These are phyloP conservation scores for Taxillus chinensis DNA, from an alignment of 164 flowering plant genomes.

Conservation along the genomic window DNA sequence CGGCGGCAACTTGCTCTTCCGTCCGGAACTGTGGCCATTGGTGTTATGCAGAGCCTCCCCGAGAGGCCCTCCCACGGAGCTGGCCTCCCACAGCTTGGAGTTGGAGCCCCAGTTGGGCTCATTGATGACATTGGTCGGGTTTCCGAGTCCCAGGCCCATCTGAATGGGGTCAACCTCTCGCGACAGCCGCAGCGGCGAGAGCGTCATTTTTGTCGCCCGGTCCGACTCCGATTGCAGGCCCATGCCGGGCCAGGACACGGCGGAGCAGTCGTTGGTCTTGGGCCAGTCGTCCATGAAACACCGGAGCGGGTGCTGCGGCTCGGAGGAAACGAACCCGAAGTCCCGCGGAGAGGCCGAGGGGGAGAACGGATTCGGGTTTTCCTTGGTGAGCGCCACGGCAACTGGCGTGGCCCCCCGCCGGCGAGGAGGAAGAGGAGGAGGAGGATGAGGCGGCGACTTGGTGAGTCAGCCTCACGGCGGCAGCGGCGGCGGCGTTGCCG, in stretches of 20 bases:
- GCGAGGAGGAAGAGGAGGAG: background rate
- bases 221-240: constrained; percentile 53
- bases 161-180: constrained; percentile 44
- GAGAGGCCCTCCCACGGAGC: constrained; percentile 77
- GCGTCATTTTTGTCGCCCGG: constrained; percentile 44
- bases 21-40: constrained; percentile 15
- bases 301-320: constrained; percentile 35
- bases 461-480: constrained; percentile 32
- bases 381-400: too few species aligned
- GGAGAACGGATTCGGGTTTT: too few species aligned
- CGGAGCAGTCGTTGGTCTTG: constrained; percentile 31
- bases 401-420: constrained; percentile 14
- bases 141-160: constrained; percentile 53
- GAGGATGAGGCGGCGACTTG: constrained; percentile 28
- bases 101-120: constrained; percentile 21
- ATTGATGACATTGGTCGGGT: constrained; percentile 13
- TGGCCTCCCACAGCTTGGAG: constrained; percentile 62
- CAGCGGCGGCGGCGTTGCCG: constrained; percentile 58
- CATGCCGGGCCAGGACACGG: constrained; percentile 45
- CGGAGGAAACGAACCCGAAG: constrained; percentile 47
- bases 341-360: too few species aligned
- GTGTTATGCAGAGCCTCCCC: constrained; percentile 67
- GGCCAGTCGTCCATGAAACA: constrained; percentile 76
- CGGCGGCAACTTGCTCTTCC: constrained; percentile 13
- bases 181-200: constrained; percentile 47